Base-by-base conservation (phyloP, 805 yeast species). In the Myxozyma kluyveri region DNA sequence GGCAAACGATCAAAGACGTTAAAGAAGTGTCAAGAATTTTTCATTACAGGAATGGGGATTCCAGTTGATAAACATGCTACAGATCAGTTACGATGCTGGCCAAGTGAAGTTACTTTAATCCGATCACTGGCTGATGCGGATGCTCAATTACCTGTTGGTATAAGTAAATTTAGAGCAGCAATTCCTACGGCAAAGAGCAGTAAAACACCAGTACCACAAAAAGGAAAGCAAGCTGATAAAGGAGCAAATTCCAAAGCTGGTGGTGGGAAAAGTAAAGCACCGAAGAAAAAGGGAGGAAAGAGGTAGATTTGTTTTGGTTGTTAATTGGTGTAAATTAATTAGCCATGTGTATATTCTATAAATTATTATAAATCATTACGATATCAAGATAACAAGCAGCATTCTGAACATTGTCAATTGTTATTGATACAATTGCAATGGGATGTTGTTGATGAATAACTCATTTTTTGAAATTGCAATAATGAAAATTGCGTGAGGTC, bases 1-100 rank as follows among this genome's bases (percentile, higher is more conserved):
- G 82, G 83, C 24, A 93, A 93, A 67, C 90, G 91, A 65, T 96
- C 96, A 1, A 93, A 93, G 65, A 83, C 93, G 1, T 73, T 88
- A 32, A 75, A 76, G 50, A 96, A 89, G 54, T 75, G 83, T 1
- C 62, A 88, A 54, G 75, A 79, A 49, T 77, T 76, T 61, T 81
- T 90, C 64, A 69, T 71, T 47, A 73, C 70, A 21, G 71, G 78
- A 60, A 78, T 79, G 53, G 64, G 54, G 21, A 27, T 45, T 3
- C 43, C 48, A 17, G 40, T 76, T n/a, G 81, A 77, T 54, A 42
- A 62, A 3, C 54, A 67, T 6, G 80, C 75, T 49, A 50, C 64
- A 7, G 80, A 77, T 44, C 68, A 74, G 37, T 83, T 78, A 37
- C 62, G 74, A 47, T 89, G 84, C 52, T 89, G 96, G 96, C 82